Base-by-base conservation (phyloP, 2,329 filamentous ascomycete species). In the Colletotrichum abscissum region DNA sequence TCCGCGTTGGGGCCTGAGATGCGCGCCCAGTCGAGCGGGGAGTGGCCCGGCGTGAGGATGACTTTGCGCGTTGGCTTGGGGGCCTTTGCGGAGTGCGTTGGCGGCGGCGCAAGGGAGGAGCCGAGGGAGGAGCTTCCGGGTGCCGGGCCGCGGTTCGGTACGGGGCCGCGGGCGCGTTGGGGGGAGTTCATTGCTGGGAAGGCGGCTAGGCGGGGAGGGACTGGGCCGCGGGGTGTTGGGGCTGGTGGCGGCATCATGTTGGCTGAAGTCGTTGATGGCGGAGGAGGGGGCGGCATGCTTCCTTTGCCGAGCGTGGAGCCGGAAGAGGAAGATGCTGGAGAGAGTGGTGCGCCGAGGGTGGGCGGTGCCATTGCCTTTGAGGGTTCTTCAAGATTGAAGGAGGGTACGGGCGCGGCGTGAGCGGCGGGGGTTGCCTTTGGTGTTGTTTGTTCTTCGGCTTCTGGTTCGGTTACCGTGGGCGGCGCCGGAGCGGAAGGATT, bases 1-100 rank as follows among this genome's bases (percentile, higher is more conserved):
- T 95, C 92, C 35, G 89, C 86, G 35, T 84, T 84, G 2, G 92
- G 91, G 24, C 88, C 87, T 1, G 91, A 89, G 1, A 98, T 89
- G 6, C 93, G 91, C 14, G 97, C 97, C 97, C 97, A 99, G 88
- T 99, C 97, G 14, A 99, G 91, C 0, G 97, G 96, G 2, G 95
- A 98, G 86, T 96, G 95, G 38, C 97, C 96, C 0, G 97, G 97
- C n/a, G 92, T 89, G 5, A 99, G 90, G 9, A 93, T 87, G 5
- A 98, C 94, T 79, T 96, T 94, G 81, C 89, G 90, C 12, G 87
- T 89, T 5, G 89, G 88, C 78, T 90, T 91, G 28, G 83, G 75
- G 2, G 90, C 89, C 71, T 86, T 87, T 55, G 84, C 80, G 38
- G 82, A 84, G 79, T 88, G 88, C 16, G 88, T 87, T 0, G 90